These are phyloP conservation scores for Tetragonia tetragonoides DNA, from an alignment of 148 eudicot species.

Conservation along the genomic window DNA sequence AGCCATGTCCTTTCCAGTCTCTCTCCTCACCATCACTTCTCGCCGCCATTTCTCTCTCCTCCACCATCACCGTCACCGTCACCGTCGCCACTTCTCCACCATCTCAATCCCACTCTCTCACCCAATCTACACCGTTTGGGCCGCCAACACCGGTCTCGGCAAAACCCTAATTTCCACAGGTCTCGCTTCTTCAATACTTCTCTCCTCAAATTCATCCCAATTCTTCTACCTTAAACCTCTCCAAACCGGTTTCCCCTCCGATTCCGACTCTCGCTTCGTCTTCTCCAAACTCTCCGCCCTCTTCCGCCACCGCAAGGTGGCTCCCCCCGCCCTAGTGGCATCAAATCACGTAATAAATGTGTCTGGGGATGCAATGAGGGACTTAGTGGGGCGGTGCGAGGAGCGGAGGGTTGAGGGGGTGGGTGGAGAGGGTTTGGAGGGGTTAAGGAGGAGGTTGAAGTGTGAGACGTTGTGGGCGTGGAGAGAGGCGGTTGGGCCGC, in stretches of 20 bases:
- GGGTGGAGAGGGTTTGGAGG: slow-evolving; percentile 8
- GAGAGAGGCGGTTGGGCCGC: slow-evolving; percentile 88
- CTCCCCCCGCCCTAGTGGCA: slow-evolving; percentile 38
- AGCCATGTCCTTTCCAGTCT: slow-evolving; percentile 1
- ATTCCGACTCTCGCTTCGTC: slow-evolving; percentile 83
- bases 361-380: slow-evolving; percentile 39
- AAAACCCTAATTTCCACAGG: slow-evolving; percentile 96
- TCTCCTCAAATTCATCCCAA: slow-evolving; percentile 17
- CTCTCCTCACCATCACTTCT: not conserved
- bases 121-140: slow-evolving; percentile 74
- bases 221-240: slow-evolving; percentile 75
- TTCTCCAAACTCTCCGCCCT: slow-evolving; percentile 40
- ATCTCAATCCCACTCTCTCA: slow-evolving; percentile 61
- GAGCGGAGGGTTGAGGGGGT: slow-evolving; percentile 45
- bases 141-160: slow-evolving; percentile 84
- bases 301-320: slow-evolving; percentile 29
- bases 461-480: slow-evolving; percentile 80
- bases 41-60: slow-evolving; percentile 12
- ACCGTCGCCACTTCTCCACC: slow-evolving; percentile 11
- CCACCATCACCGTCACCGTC: slow-evolving; percentile 12
- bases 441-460: slow-evolving; percentile 33
- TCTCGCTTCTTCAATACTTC: slow-evolving; percentile 54
- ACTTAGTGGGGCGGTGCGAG: slow-evolving; percentile 36
- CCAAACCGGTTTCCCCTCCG: slow-evolving; percentile 83
- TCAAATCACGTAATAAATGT: slow-evolving; percentile 39